Evolutionary conservation across 768 basidiomycete species (phyloP).

Genomic region (Filobasidium floriforme): DNA sequence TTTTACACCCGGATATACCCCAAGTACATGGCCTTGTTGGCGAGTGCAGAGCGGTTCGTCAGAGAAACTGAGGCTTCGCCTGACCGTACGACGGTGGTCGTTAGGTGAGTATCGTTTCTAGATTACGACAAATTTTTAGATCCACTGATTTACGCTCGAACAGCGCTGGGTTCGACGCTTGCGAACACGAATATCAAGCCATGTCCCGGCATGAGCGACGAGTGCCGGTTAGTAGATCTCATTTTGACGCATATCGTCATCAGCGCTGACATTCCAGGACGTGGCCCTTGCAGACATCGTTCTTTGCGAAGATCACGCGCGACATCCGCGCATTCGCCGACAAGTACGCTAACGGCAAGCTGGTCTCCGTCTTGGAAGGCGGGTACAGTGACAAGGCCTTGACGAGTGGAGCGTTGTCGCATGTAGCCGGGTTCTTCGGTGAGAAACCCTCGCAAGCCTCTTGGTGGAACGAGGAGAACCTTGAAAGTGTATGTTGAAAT

Average conservation of each 20-base stretch:
- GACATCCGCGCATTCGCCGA: conserved; percentile 64
- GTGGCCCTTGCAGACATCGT: conserved; percentile 51
- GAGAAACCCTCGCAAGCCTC: neutral
- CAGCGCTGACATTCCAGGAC: neutral
- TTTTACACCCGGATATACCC: conserved; percentile 72
- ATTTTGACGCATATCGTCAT: neutral
- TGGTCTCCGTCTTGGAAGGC: conserved; percentile 87
- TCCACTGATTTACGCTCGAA: no score
- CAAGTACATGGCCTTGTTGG: conserved; percentile 58
- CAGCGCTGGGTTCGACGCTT: conserved; percentile 92
- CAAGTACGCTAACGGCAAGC: conserved; percentile 57
- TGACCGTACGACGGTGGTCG: conserved; percentile 70
- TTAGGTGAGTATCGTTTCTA: conserved; percentile 58
- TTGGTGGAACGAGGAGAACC: conserved; percentile 13
- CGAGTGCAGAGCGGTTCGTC: conserved; percentile 64
- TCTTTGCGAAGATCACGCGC: conserved; percentile 72
- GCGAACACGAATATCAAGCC: conserved; percentile 75
- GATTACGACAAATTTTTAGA: neutral
- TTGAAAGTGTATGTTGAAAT: conserved; percentile 2
- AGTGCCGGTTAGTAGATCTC: conserved; percentile 53
- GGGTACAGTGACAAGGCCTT: conserved; percentile 89
- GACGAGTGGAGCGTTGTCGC: conserved; percentile 72
- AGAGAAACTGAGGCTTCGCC: conserved; percentile 54
- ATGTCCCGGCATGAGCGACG: conserved; percentile 92
- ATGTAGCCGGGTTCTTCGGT: conserved; percentile 58